Percentiles rank a stretch among this genome's conserved stretches.
Conservation (phyloP, 305 asterid species). For the Caryopteris hybrid region DNA sequence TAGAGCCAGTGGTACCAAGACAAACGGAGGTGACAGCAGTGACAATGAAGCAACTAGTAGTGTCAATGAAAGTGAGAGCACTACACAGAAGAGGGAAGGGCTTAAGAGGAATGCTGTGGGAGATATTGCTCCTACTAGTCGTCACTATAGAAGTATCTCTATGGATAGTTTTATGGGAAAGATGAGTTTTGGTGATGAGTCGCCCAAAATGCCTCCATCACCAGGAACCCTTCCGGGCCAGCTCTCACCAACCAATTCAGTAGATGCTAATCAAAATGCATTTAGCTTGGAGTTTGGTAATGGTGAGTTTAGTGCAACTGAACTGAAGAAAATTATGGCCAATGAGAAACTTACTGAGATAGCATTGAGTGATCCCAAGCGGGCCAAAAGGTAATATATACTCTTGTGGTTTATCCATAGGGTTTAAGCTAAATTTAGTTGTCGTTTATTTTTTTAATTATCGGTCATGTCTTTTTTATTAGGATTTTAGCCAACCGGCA, state of each 20-base stretch:
- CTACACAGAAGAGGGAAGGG: constrained; percentile 57
- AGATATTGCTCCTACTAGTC: constrained; percentile 63
- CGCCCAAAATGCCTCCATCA: constrained; percentile 62
- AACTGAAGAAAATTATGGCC: constrained; percentile 88
- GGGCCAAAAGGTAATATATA: constrained; percentile 73
- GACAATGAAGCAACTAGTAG: constrained; percentile 90
- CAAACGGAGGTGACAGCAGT: constrained; percentile 80
- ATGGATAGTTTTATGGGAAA: constrained; percentile 91
- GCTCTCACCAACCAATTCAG: constrained; percentile 60
- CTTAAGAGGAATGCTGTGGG: constrained; percentile 64
- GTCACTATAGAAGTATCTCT: constrained; percentile 81
- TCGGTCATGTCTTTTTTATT: constrained; percentile 10
- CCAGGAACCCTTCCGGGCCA: constrained; percentile 54
- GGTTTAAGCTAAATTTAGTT: background rate
- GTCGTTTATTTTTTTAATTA: background rate
- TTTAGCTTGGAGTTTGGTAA: constrained; percentile 85
- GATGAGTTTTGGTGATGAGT: constrained; percentile 58
- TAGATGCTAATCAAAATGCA: constrained; percentile 57
- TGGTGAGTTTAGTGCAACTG: constrained; percentile 88
- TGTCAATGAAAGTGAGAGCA: constrained; percentile 65
- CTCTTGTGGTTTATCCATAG: background rate
- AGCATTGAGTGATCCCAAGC: constrained; percentile 82
- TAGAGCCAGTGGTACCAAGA: constrained; percentile 77
- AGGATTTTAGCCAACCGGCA: constrained; percentile 97
- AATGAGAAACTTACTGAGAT: constrained; percentile 89